A percentile compares a stretch with the other conserved stretches of the same genome.
Evolutionary conservation across 768 basidiomycete species (phyloP).

Genomic region (Amanita subjunquillea): DNA sequence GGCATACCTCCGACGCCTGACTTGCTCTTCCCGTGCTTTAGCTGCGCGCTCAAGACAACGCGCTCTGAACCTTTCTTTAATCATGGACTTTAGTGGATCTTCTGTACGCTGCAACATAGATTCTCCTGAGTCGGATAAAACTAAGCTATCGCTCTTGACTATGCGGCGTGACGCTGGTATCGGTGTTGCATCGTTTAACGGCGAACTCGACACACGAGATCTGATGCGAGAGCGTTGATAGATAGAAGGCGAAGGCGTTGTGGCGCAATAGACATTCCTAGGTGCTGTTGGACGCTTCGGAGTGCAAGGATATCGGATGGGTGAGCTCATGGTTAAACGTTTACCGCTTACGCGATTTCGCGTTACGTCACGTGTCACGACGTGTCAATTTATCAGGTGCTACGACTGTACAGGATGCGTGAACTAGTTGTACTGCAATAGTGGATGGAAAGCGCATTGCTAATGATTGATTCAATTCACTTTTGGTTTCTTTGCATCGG

Average conservation of each 20-base stretch:
- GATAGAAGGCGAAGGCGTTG: neutral
- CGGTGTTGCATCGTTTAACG: neutral
- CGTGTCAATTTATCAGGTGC: neutral
- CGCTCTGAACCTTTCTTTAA: conserved; percentile 51
- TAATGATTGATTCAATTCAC: neutral
- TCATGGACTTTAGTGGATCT: conserved; percentile 41
- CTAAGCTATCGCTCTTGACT: neutral
- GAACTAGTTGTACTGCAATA: neutral
- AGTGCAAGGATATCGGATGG: neutral
- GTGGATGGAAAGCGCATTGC: neutral
- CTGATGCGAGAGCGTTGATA: neutral
- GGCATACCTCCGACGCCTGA: conserved; percentile 25
- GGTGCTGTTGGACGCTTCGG: conserved; percentile 3
- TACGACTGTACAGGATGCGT: neutral
- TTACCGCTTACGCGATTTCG: neutral
- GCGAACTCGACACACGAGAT: neutral
- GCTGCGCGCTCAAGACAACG: conserved; percentile 54
- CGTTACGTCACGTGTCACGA: neutral
- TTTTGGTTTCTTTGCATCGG: neutral
- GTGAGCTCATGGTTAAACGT: neutral
- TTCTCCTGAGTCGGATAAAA: neutral
- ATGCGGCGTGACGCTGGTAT: neutral
- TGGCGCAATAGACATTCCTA: neutral
- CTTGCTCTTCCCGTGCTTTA: conserved; percentile 40
- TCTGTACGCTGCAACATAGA: conserved; percentile 13